Evolutionary conservation across 805 yeast genomes (phyloP).

Genomic region (Limtongozyma cylindracea): DNA sequence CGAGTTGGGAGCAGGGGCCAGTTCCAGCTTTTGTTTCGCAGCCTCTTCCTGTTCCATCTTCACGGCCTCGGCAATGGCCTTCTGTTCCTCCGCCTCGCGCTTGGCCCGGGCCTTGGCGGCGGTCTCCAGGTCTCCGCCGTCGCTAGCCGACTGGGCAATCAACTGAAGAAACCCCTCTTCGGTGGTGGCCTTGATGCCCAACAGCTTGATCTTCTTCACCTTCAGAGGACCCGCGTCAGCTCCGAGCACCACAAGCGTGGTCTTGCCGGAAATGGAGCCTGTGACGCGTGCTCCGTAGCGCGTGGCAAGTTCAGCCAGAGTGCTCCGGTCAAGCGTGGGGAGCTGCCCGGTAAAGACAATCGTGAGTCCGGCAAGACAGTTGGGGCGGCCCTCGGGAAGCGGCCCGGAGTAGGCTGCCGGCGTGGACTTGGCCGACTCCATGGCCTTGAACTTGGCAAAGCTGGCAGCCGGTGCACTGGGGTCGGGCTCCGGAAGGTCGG

Average conservation of each 20-base stretch:
- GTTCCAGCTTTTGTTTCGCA: background rate
- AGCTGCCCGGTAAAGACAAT: constrained; percentile 85
- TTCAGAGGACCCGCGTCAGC: constrained; percentile 96
- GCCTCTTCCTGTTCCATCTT: constrained; percentile 16
- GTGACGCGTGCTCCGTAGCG: constrained; percentile 83
- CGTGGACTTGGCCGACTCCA: too few species aligned
- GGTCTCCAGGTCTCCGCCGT: constrained; percentile 68
- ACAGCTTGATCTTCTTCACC: constrained; percentile 49
- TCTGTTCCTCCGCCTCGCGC: constrained; percentile 38
- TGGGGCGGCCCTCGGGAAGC: constrained; percentile 62
- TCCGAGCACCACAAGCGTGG: constrained; percentile 77
- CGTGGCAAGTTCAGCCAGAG: constrained; percentile 54
- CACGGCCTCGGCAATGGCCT: constrained; percentile 16
- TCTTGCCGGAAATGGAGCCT: constrained; percentile 61
- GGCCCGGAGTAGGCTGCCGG: too few species aligned
- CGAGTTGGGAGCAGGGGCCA: constrained; percentile 10
- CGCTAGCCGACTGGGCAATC: constrained; percentile 60
- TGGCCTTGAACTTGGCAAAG: too few species aligned
- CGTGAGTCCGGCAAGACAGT: constrained; percentile 72
- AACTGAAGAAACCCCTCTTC: constrained; percentile 70
- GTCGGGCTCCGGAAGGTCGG: constrained; percentile 37
- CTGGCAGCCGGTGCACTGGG: too few species aligned
- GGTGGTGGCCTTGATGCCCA: constrained; percentile 56
- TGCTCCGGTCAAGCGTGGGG: constrained; percentile 55
- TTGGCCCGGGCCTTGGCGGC: constrained; percentile 56